Evolutionary conservation across 106 monocot genomes (phyloP), one percentile per base, ranked within the genome.

Genomic region (Acorus calamus): DNA sequence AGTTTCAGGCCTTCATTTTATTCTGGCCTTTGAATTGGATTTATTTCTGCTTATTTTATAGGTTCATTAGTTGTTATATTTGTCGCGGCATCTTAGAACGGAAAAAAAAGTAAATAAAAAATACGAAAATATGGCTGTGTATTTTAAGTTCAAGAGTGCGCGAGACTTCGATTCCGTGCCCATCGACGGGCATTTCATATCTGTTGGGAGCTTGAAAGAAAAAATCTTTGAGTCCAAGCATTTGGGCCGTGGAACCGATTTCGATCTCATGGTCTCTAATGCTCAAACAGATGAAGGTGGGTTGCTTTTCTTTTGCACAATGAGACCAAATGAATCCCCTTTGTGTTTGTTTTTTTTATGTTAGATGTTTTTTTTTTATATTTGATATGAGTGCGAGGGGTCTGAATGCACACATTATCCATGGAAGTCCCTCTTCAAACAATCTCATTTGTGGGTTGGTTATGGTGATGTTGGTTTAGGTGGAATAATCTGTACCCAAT

Each of bases 61-160:
- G 28, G 28, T 28, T 28, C 28, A 28, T 28, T 28, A 28, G 28
- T 28, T 28, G 28, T 28, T 28, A 28, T 28, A 28, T 28, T 28
- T 28, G 28, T 28, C 28, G 28, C 28, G 28, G 28, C 28, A 28
- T 28, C 28, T 28, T 28, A 28, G 55, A 64, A 61, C 8, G 6
- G 11, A 58, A 70, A 49, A 62, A 47, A 50, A 46, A 65, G 53
- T 58, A 65, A 44, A 67, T 66, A 62, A 52, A 64, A 67, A 67
- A 47, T 28, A 28, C 28, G 75, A 59, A 79, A 83, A 8, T 47
- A 94, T 96, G 96, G 84, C 96, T 70, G 87, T 96, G 66, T 96
- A 96, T 65, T 96, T 80, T 73, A 96, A 91, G 80, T 96, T 96
- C 79, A 96, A 96, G 73, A 96, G 96, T 81, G 96, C 96, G 52